These are phyloP conservation scores for Rhodotorula diobovata DNA, from an alignment of 768 basidiomycete species.

Conservation along the genomic window DNA sequence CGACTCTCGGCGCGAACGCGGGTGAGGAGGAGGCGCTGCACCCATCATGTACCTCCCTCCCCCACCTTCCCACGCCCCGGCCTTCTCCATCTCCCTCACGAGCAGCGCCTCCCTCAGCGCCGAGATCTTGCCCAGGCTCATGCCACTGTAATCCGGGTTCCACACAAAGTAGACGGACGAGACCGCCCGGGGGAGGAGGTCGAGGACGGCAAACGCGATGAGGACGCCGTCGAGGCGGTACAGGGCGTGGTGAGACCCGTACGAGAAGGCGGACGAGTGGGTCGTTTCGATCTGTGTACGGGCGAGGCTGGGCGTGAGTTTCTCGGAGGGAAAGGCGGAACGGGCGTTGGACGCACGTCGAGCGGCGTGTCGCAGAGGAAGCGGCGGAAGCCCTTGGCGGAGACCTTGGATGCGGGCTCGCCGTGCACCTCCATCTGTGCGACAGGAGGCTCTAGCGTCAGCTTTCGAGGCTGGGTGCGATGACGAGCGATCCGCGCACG, in stretches of 20 bases:
- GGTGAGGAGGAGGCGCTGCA: slow-evolving; percentile 41
- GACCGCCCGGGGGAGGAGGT: slow-evolving; percentile 80
- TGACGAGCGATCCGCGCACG: not conserved
- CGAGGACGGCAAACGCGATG: slow-evolving; percentile 80
- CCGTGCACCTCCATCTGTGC: slow-evolving; percentile 63
- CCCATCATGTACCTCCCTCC: slow-evolving; percentile 82
- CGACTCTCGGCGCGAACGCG: not conserved
- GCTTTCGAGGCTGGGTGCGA: too few species aligned
- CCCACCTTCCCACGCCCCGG: slow-evolving; percentile 56
- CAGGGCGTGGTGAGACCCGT: slow-evolving; percentile 89
- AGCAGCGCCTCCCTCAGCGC: slow-evolving; percentile 76
- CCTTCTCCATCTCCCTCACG: slow-evolving; percentile 66
- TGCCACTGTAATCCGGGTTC: slow-evolving; percentile 62
- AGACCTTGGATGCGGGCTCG: slow-evolving; percentile 54
- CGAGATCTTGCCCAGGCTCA: slow-evolving; percentile 80
- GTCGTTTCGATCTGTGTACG: slow-evolving; percentile 54
- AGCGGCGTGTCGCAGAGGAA: slow-evolving; percentile 81
- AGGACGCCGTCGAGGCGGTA: slow-evolving; percentile 76
- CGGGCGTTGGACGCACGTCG: slow-evolving; percentile 52
- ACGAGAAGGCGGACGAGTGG: slow-evolving; percentile 55
- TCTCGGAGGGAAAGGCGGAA: not conserved
- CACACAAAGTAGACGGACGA: slow-evolving; percentile 87
- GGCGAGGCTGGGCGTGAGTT: not conserved
- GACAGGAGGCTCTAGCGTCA: not conserved
- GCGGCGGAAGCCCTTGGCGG: slow-evolving; percentile 43